A percentile compares a stretch with the other conserved stretches of the same genome.
phyloP scores from a whole-genome alignment of 1,284 basidiomycete species.

The Abortiporus biennis region DNA sequence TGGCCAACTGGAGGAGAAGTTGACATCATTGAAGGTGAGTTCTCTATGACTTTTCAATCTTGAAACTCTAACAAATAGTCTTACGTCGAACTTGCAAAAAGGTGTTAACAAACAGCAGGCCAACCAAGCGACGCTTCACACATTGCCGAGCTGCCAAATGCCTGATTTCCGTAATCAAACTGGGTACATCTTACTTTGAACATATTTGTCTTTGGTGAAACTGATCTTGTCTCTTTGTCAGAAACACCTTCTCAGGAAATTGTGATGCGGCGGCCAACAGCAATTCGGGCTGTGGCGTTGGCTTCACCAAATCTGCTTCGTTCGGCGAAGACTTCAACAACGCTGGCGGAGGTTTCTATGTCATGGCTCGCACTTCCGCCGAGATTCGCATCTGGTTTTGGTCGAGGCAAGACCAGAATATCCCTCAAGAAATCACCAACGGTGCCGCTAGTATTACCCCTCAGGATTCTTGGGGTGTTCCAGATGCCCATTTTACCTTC shows the following conservation, averaged over 20 bases:
- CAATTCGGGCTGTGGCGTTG: conserved; percentile 56
- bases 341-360: conserved; percentile 44
- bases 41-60: too few species aligned
- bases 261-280: conserved; percentile 44
- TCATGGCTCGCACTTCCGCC: conserved; percentile 29
- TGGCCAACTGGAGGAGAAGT: conserved; percentile 49
- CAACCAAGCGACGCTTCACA: conserved; percentile 50
- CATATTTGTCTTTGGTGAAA: too few species aligned
- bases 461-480: conserved; percentile 33
- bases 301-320: conserved; percentile 32
- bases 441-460: conserved; percentile 3
- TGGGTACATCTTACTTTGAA: too few species aligned
- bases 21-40: conserved; percentile 28
- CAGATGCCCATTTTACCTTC: conserved; percentile 42
- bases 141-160: conserved; percentile 40
- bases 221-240: too few species aligned
- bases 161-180: conserved; percentile 28
- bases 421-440: conserved; percentile 33
- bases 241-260: conserved; percentile 16
- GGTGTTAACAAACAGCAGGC: conserved; percentile 34
- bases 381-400: conserved; percentile 48
- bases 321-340: conserved; percentile 46
- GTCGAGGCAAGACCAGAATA: conserved; percentile 30
- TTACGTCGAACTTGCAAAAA: too few species aligned
- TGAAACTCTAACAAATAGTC: too few species aligned